phyloP scores from a whole-genome alignment of 768 basidiomycete genomes.

The Clitopilus hobsonii region DNA sequence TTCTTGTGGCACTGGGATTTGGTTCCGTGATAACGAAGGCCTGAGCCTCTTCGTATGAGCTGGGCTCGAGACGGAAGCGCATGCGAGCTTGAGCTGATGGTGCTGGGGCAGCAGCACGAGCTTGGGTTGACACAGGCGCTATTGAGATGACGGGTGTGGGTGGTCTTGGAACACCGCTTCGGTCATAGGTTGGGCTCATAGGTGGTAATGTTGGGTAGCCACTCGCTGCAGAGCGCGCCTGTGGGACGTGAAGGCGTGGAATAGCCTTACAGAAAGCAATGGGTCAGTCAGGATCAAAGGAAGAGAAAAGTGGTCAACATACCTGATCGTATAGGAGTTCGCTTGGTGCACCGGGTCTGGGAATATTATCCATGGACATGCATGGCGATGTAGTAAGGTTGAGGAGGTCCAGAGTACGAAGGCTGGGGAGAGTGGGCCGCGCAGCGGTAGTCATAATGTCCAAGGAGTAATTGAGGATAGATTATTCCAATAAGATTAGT shows the following conservation, averaged over 20 bases:
- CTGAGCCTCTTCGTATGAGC: neutral
- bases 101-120: neutral
- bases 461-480: neutral
- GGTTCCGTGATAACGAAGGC: constrained; percentile 1
- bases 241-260: neutral
- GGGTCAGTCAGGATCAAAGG: neutral
- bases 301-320: neutral
- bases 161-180: neutral
- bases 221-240: neutral
- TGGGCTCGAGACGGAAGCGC: constrained; percentile 2
- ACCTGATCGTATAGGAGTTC: neutral
- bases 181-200: neutral
- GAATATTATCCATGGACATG: neutral
- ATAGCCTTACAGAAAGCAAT: neutral
- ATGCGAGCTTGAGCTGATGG: neutral
- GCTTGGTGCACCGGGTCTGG: neutral
- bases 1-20: neutral
- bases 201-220: neutral
- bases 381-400: neutral
- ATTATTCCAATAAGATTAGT: neutral
- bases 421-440: constrained; percentile 1
- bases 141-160: neutral
- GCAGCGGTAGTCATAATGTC: neutral
- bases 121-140: neutral
- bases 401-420: neutral